A percentile compares a stretch with the other conserved stretches of the same genome.
Evolutionary conservation across 2,329 filamentous ascomycete species (phyloP).

Genomic region (Acrocalymma vagum): DNA sequence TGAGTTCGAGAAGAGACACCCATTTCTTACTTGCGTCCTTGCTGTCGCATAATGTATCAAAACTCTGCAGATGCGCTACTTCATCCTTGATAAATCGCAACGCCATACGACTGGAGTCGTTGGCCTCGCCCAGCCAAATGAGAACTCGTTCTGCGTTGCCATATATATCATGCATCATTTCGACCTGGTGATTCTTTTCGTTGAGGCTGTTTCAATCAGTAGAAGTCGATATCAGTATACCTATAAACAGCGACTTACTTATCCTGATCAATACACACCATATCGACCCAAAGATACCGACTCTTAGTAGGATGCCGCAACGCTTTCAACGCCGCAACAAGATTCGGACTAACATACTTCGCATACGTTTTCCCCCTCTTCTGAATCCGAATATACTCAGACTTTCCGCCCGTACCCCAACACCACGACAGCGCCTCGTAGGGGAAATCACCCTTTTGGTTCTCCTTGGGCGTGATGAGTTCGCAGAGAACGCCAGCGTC

Average conservation of each 20-base stretch:
- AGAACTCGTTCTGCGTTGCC: constrained; percentile 16
- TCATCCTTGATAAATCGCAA: constrained; percentile 43
- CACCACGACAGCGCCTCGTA: constrained; percentile 33
- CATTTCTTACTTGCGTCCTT: constrained; percentile 29
- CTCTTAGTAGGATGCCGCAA: constrained; percentile 4
- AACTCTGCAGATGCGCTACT: constrained; percentile 39
- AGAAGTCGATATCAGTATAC: constrained; percentile 1
- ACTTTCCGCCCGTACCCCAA: constrained; percentile 7
- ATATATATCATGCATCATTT: constrained; percentile 29
- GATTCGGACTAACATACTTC: constrained; percentile 7
- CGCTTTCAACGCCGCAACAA: constrained; percentile 13
- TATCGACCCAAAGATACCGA: constrained; percentile 15
- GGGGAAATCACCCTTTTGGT: background rate
- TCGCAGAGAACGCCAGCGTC: constrained; percentile 17
- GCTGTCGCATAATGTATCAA: constrained; percentile 38
- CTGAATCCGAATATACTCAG: constrained; percentile 5
- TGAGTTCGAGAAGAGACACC: constrained; percentile 45
- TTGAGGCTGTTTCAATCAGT: constrained; percentile 10
- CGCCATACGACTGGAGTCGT: constrained; percentile 32
- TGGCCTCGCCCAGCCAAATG: constrained; percentile 36
- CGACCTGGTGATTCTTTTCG: constrained; percentile 27
- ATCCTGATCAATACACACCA: constrained; percentile 13
- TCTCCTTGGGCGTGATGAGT: constrained; percentile 6
- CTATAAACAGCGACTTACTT: too few species aligned
- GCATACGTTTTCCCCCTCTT: constrained; percentile 1